Evolutionary conservation across 2,329 filamentous ascomycete genomes (phyloP), one percentile per base, ranked within the genome.

Genomic region (Xylaria sp.): DNA sequence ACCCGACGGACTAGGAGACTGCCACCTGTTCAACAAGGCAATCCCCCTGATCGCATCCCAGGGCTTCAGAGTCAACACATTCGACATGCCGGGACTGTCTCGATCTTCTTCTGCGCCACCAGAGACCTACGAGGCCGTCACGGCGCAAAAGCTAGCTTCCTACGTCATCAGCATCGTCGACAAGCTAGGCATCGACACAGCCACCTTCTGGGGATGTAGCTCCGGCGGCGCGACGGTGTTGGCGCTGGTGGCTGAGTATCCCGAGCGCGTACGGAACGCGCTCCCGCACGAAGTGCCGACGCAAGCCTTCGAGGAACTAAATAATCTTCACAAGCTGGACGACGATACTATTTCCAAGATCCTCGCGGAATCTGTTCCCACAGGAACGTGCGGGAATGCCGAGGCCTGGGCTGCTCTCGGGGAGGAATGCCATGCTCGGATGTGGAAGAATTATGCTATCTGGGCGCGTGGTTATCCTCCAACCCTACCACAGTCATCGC

Each of bases 31-130:
- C 65, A 48, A 68, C 51, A 66, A 67, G 62, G 39, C 70, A 7
- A 66, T 72, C 10, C 55, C 68, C 39, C 18, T 57, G 41, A 64
- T 72, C 4, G 62, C 63, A 13, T 63, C 68, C n/a, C 18, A 1
- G 2, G 70, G 70, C 33, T 72, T 72, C 52, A 41, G 52, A 18
- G 70, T 71, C 43, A 72, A 68, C 2, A 72, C 70, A 1, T 72
- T 72, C 57, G 70, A 72, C 48, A 70, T 70, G 68, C 70, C 70
- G n/a, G 70, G 70, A 1, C 66, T 72, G 68, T 72, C 70, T 2
- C 18, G 68, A 41, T 72, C 70, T 3, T 64, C 62, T 10, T n/a
- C 33, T 31, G 68, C 70, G 25, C 70, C 68, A 13, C 62, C 49
- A 5, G 65, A 64, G 28, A 68, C 70, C 18, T 72, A 51, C 51